Conservation (phyloP, 78 protist species). For the Dictyostelium brefeldianum region DNA sequence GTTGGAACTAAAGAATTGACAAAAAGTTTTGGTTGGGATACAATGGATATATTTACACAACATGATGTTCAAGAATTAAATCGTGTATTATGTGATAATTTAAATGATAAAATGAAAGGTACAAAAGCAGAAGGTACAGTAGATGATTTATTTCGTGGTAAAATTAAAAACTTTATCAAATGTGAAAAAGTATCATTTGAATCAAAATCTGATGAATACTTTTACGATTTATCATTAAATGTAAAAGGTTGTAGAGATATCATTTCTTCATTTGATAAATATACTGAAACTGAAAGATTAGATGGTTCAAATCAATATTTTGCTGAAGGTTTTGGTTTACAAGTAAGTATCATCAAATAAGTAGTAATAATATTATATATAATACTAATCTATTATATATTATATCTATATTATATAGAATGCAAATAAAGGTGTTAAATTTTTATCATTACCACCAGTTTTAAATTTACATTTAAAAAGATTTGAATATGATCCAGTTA, state of each 20-base stretch:
- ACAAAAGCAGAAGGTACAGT: slow-evolving; percentile 94
- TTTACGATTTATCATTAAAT: slow-evolving; percentile 92
- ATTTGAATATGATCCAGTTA: slow-evolving; percentile 95
- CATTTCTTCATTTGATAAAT: slow-evolving; percentile 87
- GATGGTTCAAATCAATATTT: slow-evolving; percentile 95
- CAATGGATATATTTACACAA: slow-evolving; percentile 95
- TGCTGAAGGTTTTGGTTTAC: slow-evolving; percentile 93
- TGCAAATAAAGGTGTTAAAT: slow-evolving; percentile 92
- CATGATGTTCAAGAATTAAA: slow-evolving; percentile 99
- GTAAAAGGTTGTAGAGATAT: slow-evolving; percentile 91
- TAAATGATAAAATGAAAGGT: slow-evolving; percentile 97
- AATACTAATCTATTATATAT: no score
- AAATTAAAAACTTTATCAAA: slow-evolving; percentile 88
- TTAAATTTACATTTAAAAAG: slow-evolving; percentile 97
- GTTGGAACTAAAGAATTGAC: slow-evolving; percentile 92
- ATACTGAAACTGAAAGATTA: slow-evolving; percentile 90
- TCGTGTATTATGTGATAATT: slow-evolving; percentile 96
- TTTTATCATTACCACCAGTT: slow-evolving; percentile 96
- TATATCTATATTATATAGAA: slow-evolving; percentile 31
- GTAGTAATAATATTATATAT: no score
- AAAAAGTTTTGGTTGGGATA: slow-evolving; percentile 97
- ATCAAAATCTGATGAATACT: slow-evolving; percentile 90
- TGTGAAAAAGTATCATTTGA: slow-evolving; percentile 93
- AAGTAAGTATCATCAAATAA: neutral
- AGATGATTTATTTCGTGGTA: slow-evolving; percentile 93